phyloP scores from a whole-genome alignment of 345 rosid species.

The Moricandia moricandioides region DNA sequence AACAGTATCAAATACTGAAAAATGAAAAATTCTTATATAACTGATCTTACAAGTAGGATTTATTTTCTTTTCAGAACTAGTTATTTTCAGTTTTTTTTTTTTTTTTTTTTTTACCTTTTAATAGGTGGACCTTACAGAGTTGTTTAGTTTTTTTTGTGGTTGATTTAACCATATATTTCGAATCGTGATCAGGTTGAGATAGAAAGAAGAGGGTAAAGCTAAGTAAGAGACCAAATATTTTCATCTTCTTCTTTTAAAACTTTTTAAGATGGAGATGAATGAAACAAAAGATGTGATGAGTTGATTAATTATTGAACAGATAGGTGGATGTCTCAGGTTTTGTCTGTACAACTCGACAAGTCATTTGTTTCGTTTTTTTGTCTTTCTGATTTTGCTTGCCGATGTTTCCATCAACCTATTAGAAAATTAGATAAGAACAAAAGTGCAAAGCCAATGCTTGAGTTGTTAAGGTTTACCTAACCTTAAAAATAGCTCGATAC shows the following conservation, averaged over 20 bases:
- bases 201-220: conserved; percentile 1
- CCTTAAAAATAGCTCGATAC: no score
- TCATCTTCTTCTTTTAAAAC: conserved; percentile 9
- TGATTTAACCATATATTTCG: conserved; percentile 19
- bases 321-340: neutral
- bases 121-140: no score
- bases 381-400: conserved; percentile 4
- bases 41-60: neutral
- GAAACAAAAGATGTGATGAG: neutral
- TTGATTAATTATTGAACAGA: conserved; percentile 7
- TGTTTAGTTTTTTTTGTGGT: neutral
- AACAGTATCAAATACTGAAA: neutral
- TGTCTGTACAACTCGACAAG: conserved; percentile 23
- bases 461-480: neutral
- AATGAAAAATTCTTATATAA: neutral
- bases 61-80: neutral
- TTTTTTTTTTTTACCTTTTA: no score
- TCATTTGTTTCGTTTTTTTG: conserved; percentile 2
- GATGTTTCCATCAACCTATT: neutral
- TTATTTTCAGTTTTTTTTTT: no score
- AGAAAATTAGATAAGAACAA: neutral
- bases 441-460: neutral
- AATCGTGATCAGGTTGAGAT: conserved; percentile 19
- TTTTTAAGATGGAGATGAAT: neutral
- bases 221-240: conserved; percentile 7